Base-by-base conservation (phyloP, 345 rosid genomes). In the Geranium rotundifolium region DNA sequence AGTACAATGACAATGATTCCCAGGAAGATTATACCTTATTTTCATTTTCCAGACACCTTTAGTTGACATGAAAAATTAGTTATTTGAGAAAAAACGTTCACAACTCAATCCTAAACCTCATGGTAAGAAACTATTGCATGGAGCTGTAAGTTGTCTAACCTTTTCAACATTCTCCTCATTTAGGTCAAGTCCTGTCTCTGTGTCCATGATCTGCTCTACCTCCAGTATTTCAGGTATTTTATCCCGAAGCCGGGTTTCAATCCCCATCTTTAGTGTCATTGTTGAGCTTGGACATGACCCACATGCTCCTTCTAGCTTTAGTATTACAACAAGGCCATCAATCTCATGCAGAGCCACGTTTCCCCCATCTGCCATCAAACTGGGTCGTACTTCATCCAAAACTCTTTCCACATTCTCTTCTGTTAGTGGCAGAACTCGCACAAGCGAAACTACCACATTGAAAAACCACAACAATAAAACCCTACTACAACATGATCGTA, bases 201-300 rank as follows among this genome's bases (percentile, higher is more conserved):
- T 76, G 69, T 92, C 97, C 63, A 82, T 65, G 71, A 87, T 87
- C 84, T 89, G 97, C 77, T 92, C 95, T 7, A 92, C 95, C 8
- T 67, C 74, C 90, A 92, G 68, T 49, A 92, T 92, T 63, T 92
- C 95, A 0, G 98, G 98, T 19, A 92, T 89, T 71, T 89, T 92
- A 69, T 92, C 97, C 0, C 88, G 80, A 4, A 92, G 82, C 13
- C 91, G 89, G 54, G 85, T 83, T 76, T 92, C 97, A 7, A 92
- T 92, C 58, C 98, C 95, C 96, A 83, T 92, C 77, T 85, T 87
- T 46, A 92, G 77, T 0, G 98, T 92, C 98, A 89, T 87, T 1
- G 93, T 80, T 13, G 98, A 92, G 78, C 95, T 89, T 1, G 97
- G 98, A 78, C 97, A 92, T 17, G 98, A 92, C 5, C 98, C 98